Base-by-base conservation (phyloP, 1,284 basidiomycete genomes). In the Dichomitus squalens region DNA sequence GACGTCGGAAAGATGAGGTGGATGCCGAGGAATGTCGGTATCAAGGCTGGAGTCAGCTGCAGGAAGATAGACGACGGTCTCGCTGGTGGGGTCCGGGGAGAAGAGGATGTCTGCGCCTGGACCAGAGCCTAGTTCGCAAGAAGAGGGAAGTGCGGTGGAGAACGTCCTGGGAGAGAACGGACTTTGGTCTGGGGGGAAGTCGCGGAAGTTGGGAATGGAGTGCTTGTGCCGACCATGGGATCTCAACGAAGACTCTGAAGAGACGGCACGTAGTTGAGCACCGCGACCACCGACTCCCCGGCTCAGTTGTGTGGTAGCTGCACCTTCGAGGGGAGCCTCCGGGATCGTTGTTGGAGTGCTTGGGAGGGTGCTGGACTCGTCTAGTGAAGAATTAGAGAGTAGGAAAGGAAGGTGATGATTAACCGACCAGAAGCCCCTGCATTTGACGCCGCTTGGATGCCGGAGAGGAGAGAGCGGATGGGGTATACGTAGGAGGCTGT, bases 371-470 rank as follows among this genome's bases (percentile, higher is more conserved):
- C 16, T 35, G 51, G 39, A 21, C 25, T 57, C 55, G 47, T 64
- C 64, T 65, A 27, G 12, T 3, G 38, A 23, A 44, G 38, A 8
- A 34, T 54, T 46, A 48, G 47, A 41, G 12, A 49, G 49, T 34
- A 39, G 53, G 56, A 34, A 40, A 36, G 40, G 16, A 53, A 29
- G 47, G 33, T 43, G 27, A 35, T 9, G 18, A 25, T 5, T n/a
- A 14, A 25, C 40, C 21, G 21, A 41, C 40, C 40, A 25, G 25
- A 23, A 41, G 40, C 40, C 25, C 23, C 71, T 16, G 80, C 81
- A 52, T 78, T 77, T 41, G 58, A 46, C n/a, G 61, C 67, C 1
- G 69, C 63, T 27, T 70, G 70, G 25, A 74, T 71, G 12, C 70
- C 68, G 41, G 57, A 64, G 20, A 74, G 66, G 16, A 75, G 60